A percentile compares a stretch with the other conserved stretches of the same genome.
These are phyloP conservation scores for Lipomyces starkeyi DNA, from an alignment of 805 yeast species.

Conservation along the genomic window DNA sequence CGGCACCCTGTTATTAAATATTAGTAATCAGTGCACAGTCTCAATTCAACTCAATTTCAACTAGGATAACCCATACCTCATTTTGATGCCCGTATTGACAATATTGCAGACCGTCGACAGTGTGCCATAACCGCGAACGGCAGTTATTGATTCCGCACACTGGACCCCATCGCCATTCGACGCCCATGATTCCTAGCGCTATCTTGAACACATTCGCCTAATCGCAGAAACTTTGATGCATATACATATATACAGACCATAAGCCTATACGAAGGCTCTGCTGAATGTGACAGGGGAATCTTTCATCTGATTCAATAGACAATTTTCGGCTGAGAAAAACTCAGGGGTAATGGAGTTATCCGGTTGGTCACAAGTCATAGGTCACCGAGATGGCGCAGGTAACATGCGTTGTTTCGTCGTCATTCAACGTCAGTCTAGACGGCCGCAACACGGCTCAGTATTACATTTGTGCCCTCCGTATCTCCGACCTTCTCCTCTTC, in stretches of 20 bases:
- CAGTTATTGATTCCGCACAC: conserved; percentile 92
- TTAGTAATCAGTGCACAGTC: not conserved
- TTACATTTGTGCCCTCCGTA: too few relatives aligned
- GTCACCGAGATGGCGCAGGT: not conserved
- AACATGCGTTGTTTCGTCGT: too few relatives aligned
- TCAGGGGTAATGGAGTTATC: not conserved
- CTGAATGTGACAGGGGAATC: not conserved
- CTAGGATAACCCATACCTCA: conserved; percentile 47
- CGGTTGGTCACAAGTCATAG: not conserved
- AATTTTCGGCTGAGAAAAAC: not conserved
- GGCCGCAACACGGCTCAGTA: not conserved
- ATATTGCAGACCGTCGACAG: conserved; percentile 75
- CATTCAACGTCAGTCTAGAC: too few relatives aligned
- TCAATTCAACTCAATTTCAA: not conserved
- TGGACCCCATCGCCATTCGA: conserved; percentile 69
- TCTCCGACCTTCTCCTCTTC: not conserved
- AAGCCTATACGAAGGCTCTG: not conserved
- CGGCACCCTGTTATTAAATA: conserved; percentile 53
- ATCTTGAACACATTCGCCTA: not conserved
- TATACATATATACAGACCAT: not conserved
- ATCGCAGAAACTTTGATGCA: not conserved
- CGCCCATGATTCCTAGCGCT: conserved; percentile 25
- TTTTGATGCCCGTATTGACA: conserved; percentile 92
- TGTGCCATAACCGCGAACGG: conserved; percentile 73
- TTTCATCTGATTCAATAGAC: not conserved